Evolutionary conservation across 176 grass and related monocot genomes (phyloP).

Genomic region (Thinopyrum elongatum): DNA sequence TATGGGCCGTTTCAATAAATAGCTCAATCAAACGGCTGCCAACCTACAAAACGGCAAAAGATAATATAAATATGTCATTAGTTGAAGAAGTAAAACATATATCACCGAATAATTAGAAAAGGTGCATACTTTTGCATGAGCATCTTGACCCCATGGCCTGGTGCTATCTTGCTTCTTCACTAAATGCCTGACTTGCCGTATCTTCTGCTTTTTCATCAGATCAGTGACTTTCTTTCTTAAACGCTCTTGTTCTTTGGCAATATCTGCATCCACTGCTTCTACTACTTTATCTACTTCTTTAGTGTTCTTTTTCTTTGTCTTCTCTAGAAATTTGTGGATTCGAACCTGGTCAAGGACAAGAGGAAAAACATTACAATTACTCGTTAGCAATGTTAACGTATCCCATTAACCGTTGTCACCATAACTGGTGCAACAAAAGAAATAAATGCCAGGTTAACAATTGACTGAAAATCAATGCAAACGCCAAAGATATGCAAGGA

Average conservation of each 20-base stretch:
- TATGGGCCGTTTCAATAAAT: conserved; percentile 85
- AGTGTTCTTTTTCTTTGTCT: conserved; percentile 63
- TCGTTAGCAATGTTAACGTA: not conserved
- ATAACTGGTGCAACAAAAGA: not conserved
- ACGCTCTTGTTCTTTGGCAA: conserved; percentile 53
- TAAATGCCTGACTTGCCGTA: conserved; percentile 59
- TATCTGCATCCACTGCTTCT: conserved; percentile 32
- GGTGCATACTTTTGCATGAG: conserved; percentile 72
- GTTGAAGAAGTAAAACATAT: not conserved
- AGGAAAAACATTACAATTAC: conserved; percentile 4
- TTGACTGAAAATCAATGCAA: not conserved
- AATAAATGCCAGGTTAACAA: not conserved
- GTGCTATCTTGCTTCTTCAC: conserved; percentile 74
- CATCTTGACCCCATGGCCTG: conserved; percentile 91
- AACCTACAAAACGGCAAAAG: conserved; percentile 56
- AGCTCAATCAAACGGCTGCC: conserved; percentile 95
- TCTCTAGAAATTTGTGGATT: conserved; percentile 88
- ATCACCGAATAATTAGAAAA: conserved; percentile 17
- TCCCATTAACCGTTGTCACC: not conserved
- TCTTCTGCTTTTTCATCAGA: conserved; percentile 83
- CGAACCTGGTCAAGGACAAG: conserved; percentile 55
- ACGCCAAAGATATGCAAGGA: not conserved
- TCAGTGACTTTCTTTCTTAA: conserved; percentile 87
- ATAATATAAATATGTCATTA: conserved; percentile 18
- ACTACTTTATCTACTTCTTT: conserved; percentile 55